Evolutionary conservation across 1,284 basidiomycete species (phyloP).

Genomic region (Apiotrichum brassicae): DNA sequence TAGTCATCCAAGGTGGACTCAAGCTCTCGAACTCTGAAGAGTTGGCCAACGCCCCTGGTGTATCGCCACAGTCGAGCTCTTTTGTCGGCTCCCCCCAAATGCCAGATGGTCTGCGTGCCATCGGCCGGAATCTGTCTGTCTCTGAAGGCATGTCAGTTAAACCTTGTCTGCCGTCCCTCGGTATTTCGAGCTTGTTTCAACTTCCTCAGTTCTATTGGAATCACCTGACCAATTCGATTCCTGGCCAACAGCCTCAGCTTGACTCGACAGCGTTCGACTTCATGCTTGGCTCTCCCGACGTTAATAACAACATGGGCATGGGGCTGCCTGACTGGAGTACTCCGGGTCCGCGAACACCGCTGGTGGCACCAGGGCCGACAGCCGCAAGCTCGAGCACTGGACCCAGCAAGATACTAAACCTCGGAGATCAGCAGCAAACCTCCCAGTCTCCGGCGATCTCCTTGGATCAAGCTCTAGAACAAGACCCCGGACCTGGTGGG

Average conservation of each 20-base stretch:
- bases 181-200: constrained; percentile 23
- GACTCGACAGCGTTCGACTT: not conserved
- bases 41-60: not conserved
- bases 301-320: not conserved
- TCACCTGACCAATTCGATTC: constrained; percentile 17
- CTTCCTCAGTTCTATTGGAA: constrained; percentile 39
- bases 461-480: not conserved
- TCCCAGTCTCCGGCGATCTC: not conserved
- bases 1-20: constrained; percentile 35
- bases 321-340: not conserved
- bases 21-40: constrained; percentile 11
- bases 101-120: constrained; percentile 13
- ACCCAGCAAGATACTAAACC: not conserved
- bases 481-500: not conserved
- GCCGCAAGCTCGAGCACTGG: not conserved
- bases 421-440: not conserved
- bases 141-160: not conserved
- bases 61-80: not conserved
- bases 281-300: not conserved
- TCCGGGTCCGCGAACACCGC: not conserved
- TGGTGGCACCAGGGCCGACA: not conserved
- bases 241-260: not conserved
- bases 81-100: constrained; percentile 2
- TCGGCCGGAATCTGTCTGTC: constrained; percentile 20
- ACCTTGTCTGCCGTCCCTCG: constrained; percentile 3